A percentile compares a stretch with the other conserved stretches of the same genome.
Conservation (phyloP, 2,329 filamentous ascomycete genomes). For the Sarocladium kiliense region DNA sequence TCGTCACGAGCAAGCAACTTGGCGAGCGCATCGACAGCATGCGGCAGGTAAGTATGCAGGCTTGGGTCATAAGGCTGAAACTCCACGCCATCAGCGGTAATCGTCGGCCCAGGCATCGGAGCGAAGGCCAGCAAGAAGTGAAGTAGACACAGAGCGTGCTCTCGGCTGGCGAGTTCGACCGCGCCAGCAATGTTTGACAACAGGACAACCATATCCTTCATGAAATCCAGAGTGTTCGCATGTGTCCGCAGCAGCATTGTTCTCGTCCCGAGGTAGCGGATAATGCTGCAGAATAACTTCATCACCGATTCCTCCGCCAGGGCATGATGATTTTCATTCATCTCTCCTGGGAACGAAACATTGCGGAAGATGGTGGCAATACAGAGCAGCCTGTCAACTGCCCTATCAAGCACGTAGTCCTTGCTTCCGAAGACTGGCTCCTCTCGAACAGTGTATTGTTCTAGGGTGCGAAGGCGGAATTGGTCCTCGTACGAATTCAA, state of each 20-base stretch:
- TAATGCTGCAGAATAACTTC: constrained; percentile 76
- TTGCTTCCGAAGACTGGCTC: constrained; percentile 67
- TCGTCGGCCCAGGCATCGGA: constrained; percentile 63
- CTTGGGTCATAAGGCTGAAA: constrained; percentile 78
- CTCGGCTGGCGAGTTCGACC: constrained; percentile 75
- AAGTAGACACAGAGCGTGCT: constrained; percentile 81
- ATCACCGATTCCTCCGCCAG: constrained; percentile 75
- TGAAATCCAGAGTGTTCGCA: constrained; percentile 86
- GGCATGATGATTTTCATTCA: constrained; percentile 61
- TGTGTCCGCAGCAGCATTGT: constrained; percentile 80
- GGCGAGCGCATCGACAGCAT: constrained; percentile 83
- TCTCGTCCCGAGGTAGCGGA: constrained; percentile 82
- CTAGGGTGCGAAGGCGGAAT: constrained; percentile 68
- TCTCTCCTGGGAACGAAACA: constrained; percentile 69
- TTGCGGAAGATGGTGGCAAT: constrained; percentile 92
- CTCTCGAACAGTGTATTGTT: constrained; percentile 68
- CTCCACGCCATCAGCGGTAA: constrained; percentile 54
- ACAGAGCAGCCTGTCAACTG: constrained; percentile 81
- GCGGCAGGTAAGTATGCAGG: constrained; percentile 81
- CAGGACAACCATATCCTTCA: constrained; percentile 89
- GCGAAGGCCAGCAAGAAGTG: constrained; percentile 90
- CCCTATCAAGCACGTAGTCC: constrained; percentile 78
- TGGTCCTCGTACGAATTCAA: constrained; percentile 85
- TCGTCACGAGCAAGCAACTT: constrained; percentile 91
- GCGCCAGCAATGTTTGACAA: constrained; percentile 82